A percentile compares a stretch with the other conserved stretches of the same genome.
These are phyloP conservation scores for Fomitiporia mediterranea DNA, from an alignment of 1,284 basidiomycete genomes.

Conservation along the genomic window DNA sequence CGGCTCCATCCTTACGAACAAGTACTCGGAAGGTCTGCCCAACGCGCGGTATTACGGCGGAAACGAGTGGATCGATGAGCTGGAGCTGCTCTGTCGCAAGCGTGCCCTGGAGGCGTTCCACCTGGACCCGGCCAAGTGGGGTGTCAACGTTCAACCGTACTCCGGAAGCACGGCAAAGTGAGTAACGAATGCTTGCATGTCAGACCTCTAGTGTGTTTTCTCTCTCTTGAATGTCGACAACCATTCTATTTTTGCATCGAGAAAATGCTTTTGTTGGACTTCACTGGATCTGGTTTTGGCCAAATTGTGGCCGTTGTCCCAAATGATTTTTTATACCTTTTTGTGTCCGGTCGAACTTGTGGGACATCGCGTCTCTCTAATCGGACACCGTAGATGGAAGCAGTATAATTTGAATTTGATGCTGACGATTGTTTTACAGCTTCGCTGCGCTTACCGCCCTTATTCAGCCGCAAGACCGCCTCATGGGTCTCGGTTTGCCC, in stretches of 20 bases:
- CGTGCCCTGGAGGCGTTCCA: constrained; percentile 96
- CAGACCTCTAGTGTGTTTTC: constrained; percentile 5
- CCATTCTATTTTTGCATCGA: too few species aligned
- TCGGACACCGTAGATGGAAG: neutral
- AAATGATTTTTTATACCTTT: too few species aligned
- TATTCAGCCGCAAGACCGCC: constrained; percentile 95
- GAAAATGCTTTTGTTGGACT: too few species aligned
- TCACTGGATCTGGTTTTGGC: too few species aligned
- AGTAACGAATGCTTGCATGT: constrained; percentile 15
- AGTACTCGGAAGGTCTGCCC: constrained; percentile 95
- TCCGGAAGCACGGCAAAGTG: constrained; percentile 73
- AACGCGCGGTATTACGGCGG: constrained; percentile 97
- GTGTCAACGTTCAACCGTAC: constrained; percentile 99
- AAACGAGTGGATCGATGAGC: constrained; percentile 95
- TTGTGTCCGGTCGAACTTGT: too few species aligned
- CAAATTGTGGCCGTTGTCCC: too few species aligned
- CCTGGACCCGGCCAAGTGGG: constrained; percentile 92
- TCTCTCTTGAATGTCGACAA: too few species aligned
- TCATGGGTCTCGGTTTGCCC: constrained; percentile 99
- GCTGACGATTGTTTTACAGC: constrained; percentile 39
- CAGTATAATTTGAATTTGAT: neutral
- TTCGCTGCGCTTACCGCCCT: constrained; percentile 97
- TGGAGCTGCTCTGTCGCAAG: constrained; percentile 93
- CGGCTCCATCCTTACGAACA: constrained; percentile 98
- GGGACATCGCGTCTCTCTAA: neutral